Evolutionary conservation across 2,329 filamentous ascomycete genomes (phyloP), one percentile per base, ranked within the genome.

Genomic region (Neonectria punicea): DNA sequence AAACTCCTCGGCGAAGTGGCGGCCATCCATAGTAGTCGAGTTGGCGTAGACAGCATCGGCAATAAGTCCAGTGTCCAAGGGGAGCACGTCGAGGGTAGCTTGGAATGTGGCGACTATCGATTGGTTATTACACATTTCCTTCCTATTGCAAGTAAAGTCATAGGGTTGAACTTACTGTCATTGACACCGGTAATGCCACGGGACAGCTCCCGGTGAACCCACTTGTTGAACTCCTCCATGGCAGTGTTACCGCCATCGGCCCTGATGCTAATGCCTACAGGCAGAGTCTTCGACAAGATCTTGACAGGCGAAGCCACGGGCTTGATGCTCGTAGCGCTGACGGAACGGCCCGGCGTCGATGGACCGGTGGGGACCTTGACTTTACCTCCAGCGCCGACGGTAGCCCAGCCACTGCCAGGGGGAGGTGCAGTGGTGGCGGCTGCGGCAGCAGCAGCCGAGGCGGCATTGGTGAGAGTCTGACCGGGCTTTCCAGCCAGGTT

Each of bases 1-100:
- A 76, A 96, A 99, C 79, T 99, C 96, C 65, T 97, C 93, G 0
- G 93, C 94, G 76, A 98, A 98, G 75, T 97, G 93, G 54, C 92
- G 92, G 0, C 93, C 94, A 75, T 99, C 94, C 80, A 99, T 93
- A 1, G 94, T 97, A 74, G 91, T 92, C 2, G 93, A 97, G 77
- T 89, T 92, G 63, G 89, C 89, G 80, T 98, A 97, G 22, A 98
- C 92, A 9, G 92, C 92, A 76, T 98, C 96, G 13, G 93, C 92
- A 73, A 99, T 94, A 71, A 98, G 87, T 65, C 92, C 89, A 14
- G 88, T 84, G 63, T 98, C 93, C 1, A 90, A 84, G 1, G 94
- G 94, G 66, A 97, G 89, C 65, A 87, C 87, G 51, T 93, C 84
- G 49, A 98, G 87, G 61, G 89, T 90, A 59, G 89, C 86, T 57